These are phyloP conservation scores for Endocalyx cinctus DNA, from an alignment of 2,329 filamentous ascomycete species.

Conservation along the genomic window DNA sequence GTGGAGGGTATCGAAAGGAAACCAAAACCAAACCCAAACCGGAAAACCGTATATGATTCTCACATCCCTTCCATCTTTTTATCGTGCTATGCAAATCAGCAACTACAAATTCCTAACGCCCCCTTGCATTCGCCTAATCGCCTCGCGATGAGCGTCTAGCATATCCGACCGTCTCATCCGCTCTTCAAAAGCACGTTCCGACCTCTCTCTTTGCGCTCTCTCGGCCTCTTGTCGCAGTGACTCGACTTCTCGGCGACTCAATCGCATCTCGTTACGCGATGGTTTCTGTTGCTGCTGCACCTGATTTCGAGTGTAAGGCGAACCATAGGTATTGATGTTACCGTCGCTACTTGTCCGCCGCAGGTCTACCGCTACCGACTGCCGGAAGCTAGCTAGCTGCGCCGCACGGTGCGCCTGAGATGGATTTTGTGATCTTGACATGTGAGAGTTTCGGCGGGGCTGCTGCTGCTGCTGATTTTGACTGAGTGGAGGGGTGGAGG, in stretches of 20 bases:
- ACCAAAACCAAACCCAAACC: too few species aligned
- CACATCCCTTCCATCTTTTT: neutral
- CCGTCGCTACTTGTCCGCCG: too few species aligned
- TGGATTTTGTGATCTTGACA: too few species aligned
- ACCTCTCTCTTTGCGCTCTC: constrained; percentile 50
- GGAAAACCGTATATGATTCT: constrained; percentile 6
- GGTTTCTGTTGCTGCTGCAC: too few species aligned
- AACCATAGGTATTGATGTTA: too few species aligned
- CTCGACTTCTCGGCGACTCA: constrained; percentile 60
- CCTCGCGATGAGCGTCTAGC: constrained; percentile 71
- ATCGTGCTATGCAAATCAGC: too few species aligned
- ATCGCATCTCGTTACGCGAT: too few species aligned
- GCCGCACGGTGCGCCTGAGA: constrained; percentile 46
- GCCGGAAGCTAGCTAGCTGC: constrained; percentile 63
- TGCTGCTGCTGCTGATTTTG: constrained; percentile 1
- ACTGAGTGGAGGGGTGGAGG: constrained; percentile 7
- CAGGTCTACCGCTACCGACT: constrained; percentile 61
- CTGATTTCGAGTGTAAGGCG: too few species aligned
- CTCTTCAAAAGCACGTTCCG: constrained; percentile 63
- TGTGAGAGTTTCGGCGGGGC: constrained; percentile 8
- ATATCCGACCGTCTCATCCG: constrained; percentile 73
- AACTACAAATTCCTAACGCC: constrained; percentile 34
- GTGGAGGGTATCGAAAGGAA: too few species aligned
- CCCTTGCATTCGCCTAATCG: constrained; percentile 73
- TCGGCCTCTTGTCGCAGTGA: constrained; percentile 56